Percentiles rank a stretch among this genome's conserved stretches.
Evolutionary conservation across 148 eudicot genomes (phyloP).

Genomic region (Camellia lanceoleosa): DNA sequence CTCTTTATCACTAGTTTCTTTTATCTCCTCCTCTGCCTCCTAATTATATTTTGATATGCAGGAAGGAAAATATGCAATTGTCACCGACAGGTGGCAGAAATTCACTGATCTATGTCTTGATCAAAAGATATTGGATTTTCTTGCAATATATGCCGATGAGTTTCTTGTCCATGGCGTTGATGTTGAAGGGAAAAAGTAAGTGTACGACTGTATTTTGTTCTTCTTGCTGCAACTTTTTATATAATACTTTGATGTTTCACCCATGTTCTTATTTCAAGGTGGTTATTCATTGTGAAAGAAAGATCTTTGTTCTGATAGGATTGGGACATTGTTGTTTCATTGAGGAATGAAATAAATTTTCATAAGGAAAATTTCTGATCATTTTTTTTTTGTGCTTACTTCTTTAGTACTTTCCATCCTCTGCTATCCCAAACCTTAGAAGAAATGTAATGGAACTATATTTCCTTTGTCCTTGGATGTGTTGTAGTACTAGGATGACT

Average conservation of each 20-base stretch:
- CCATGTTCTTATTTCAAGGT: background rate
- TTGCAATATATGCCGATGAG: conserved; percentile 85
- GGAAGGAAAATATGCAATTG: conserved; percentile 86
- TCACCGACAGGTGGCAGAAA: conserved; percentile 99
- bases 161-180: conserved; percentile 99
- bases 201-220: background rate
- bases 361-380: no score
- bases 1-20: background rate
- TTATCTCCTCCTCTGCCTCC: background rate
- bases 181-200: conserved; percentile 98
- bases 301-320: background rate
- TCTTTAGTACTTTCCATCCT: no score
- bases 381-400: no score
- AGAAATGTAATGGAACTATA: no score
- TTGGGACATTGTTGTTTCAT: background rate
- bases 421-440: no score
- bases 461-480: no score
- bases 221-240: conserved; percentile 10
- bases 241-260: background rate
- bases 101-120: conserved; percentile 80
- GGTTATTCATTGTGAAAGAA: background rate
- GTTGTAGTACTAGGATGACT: no score
- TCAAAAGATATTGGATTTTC: conserved; percentile 60
- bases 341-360: background rate
- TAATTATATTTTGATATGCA: conserved; percentile 28